phyloP scores from a whole-genome alignment of 257 asterid genomes.

The Scutellaria galericulata region DNA sequence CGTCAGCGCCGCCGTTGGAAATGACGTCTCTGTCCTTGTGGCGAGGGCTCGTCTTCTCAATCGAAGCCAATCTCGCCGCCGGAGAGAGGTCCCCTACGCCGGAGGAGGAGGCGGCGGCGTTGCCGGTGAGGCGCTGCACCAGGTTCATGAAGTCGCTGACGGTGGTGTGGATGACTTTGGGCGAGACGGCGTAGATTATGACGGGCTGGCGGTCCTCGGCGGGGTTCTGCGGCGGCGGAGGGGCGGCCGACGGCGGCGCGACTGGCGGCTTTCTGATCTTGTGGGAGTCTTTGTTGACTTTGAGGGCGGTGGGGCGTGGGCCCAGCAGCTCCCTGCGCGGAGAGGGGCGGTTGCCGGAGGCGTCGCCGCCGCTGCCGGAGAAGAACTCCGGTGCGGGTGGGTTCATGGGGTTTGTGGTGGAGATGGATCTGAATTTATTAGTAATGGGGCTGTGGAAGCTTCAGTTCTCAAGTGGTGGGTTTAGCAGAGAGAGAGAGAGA shows the following conservation, averaged over 20 bases:
- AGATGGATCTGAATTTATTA: constrained; percentile 16
- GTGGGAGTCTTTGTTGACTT: constrained; percentile 86
- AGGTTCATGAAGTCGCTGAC: constrained; percentile 80
- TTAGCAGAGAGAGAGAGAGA: constrained; percentile 28
- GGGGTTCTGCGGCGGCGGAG: constrained; percentile 23
- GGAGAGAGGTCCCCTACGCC: constrained; percentile 68
- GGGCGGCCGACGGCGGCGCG: constrained; percentile 51
- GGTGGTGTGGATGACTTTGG: constrained; percentile 84
- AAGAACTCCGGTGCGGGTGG: constrained; percentile 57
- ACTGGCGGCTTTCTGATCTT: constrained; percentile 91
- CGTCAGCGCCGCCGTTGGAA: background rate
- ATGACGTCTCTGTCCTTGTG: constrained; percentile 41
- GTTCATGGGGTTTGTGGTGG: constrained; percentile 52
- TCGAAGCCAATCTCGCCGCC: constrained; percentile 84
- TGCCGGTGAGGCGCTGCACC: constrained; percentile 92
- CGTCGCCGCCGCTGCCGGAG: constrained; percentile 42
- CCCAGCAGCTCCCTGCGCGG: constrained; percentile 80
- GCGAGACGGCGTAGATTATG: constrained; percentile 87
- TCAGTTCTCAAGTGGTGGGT: constrained; percentile 26
- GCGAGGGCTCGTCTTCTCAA: constrained; percentile 64
- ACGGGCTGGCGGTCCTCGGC: constrained; percentile 68
- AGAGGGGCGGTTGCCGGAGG: constrained; percentile 51
- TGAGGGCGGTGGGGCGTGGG: constrained; percentile 89
- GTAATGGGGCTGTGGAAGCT: background rate
- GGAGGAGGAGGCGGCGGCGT: constrained; percentile 41